Evolutionary conservation across 148 eudicot genomes (phyloP).

Genomic region (Bassia scoparia): DNA sequence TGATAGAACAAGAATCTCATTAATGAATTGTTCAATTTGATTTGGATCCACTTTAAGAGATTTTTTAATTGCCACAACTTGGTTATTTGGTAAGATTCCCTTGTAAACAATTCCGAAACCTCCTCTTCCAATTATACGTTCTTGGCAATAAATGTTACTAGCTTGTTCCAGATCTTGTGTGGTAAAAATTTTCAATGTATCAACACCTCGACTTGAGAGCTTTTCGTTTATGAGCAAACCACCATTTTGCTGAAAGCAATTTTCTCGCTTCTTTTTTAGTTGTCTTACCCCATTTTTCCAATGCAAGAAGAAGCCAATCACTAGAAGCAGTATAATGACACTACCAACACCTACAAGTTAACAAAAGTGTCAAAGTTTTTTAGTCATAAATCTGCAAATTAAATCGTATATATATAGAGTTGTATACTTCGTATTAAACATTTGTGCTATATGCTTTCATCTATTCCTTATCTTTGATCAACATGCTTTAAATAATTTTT

Average conservation of each 20-base stretch:
- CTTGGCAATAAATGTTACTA: slow-evolving; percentile 19
- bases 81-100: slow-evolving; percentile 15
- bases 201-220: slow-evolving; percentile 14
- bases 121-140: slow-evolving; percentile 22
- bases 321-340: slow-evolving; percentile 4
- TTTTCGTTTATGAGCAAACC: slow-evolving; percentile 19
- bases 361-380: no score
- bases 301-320: slow-evolving; percentile 7
- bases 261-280: slow-evolving; percentile 8
- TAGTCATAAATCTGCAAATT: no score
- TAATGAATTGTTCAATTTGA: slow-evolving; percentile 31
- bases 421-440: no score
- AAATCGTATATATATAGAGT: no score
- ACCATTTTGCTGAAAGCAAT: slow-evolving; percentile 25
- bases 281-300: slow-evolving; percentile 10
- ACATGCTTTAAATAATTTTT: no score
- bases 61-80: slow-evolving; percentile 28
- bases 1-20: slow-evolving; percentile 22
- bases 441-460: no score
- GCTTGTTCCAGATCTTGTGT: slow-evolving; percentile 19
- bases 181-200: slow-evolving; percentile 19
- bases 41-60: slow-evolving; percentile 21
- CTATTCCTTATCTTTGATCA: no score
- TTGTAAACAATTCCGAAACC: slow-evolving; percentile 29
- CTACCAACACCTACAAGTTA: not conserved